Evolutionary conservation across 352 stramenopile genomes (phyloP).

Genomic region (Phytophthora sansomeana): DNA sequence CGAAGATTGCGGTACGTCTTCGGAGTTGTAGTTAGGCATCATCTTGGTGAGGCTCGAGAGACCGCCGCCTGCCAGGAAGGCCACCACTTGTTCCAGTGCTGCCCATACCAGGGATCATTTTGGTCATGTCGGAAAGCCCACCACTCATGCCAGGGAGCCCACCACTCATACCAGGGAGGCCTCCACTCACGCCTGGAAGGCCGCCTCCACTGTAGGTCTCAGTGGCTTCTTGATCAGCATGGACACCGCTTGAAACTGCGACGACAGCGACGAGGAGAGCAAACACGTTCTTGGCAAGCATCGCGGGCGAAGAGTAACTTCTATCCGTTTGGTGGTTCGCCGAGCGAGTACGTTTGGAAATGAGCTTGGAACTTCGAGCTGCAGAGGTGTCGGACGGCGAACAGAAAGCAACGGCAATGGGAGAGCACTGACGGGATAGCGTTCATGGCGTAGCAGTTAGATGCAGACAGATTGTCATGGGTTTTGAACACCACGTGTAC

Average conservation of each 20-base stretch:
- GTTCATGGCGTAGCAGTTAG: not conserved
- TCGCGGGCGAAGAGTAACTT: not conserved
- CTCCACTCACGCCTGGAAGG: not conserved
- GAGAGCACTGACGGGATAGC: not conserved
- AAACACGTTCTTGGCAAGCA: not conserved
- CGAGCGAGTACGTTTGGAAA: not conserved
- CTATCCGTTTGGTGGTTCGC: not conserved
- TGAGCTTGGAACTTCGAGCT: not conserved
- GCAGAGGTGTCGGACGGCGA: not conserved
- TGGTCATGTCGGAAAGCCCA: not conserved
- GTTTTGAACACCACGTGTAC: not conserved
- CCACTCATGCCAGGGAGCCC: not conserved
- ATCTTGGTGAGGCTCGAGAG: not conserved
- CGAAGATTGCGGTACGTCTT: slow-evolving; percentile 11
- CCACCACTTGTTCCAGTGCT: not conserved
- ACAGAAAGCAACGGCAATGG: not conserved
- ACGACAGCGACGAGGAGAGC: not conserved
- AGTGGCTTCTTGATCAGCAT: not conserved
- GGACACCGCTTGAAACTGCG: not conserved
- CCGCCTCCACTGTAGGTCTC: not conserved
- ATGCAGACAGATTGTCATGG: not conserved
- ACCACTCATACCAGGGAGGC: slow-evolving; percentile 3
- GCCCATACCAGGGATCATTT: not conserved
- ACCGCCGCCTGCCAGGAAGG: not conserved
- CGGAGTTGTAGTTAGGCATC: slow-evolving; percentile 1